These are phyloP conservation scores for Aspergillus cavernicola DNA, from an alignment of 495 filamentous ascomycete genomes.

Conservation along the genomic window DNA sequence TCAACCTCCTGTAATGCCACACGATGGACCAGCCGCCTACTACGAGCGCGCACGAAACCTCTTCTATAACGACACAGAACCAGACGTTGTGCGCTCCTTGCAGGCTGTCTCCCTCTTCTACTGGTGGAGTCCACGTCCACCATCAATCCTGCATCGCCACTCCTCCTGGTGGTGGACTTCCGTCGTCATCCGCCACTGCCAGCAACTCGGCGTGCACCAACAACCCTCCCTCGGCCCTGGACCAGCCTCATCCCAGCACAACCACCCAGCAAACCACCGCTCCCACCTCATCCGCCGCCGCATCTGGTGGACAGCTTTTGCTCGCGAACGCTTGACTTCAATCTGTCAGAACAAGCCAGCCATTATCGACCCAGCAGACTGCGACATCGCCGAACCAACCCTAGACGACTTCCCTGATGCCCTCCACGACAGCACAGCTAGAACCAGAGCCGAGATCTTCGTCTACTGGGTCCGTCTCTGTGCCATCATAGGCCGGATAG, in stretches of 20 bases:
- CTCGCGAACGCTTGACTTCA: slow-evolving; percentile 34
- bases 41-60: slow-evolving; percentile 27
- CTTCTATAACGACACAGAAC: slow-evolving; percentile 33
- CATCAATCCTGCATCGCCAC: slow-evolving; percentile 29
- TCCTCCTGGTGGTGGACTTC: slow-evolving; percentile 41
- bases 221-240: slow-evolving; percentile 15
- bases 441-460: slow-evolving; percentile 30
- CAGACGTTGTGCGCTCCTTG: slow-evolving; percentile 24
- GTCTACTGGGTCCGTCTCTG: slow-evolving; percentile 33
- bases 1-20: slow-evolving; percentile 30
- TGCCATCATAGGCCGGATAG: slow-evolving; percentile 30
- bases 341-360: slow-evolving; percentile 34
- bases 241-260: slow-evolving; percentile 4
- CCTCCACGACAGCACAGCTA: slow-evolving; percentile 5
- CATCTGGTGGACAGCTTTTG: slow-evolving; percentile 39
- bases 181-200: slow-evolving; percentile 33
- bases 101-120: slow-evolving; percentile 34
- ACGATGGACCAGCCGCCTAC: slow-evolving; percentile 31
- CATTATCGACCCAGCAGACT: slow-evolving; percentile 34
- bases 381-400: slow-evolving; percentile 27
- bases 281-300: slow-evolving; percentile 16
- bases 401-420: slow-evolving; percentile 25
- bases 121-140: slow-evolving; percentile 36
- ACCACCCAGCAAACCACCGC: background rate
- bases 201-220: slow-evolving; percentile 33